phyloP scores from a whole-genome alignment of 75 land plant genomes.

The Cupressus sempervirens region DNA sequence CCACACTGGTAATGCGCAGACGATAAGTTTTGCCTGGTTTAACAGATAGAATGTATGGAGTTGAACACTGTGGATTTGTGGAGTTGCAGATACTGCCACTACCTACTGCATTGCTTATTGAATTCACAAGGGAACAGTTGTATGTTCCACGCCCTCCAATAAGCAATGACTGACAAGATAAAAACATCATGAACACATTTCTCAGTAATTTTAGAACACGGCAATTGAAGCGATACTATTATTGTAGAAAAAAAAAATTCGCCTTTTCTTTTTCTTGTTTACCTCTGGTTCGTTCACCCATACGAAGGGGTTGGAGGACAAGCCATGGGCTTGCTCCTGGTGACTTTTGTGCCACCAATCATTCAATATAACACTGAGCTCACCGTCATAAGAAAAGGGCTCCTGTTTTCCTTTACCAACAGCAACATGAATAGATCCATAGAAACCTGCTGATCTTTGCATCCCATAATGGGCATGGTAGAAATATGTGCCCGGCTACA shows the following conservation, averaged over 20 bases:
- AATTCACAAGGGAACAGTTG: slow-evolving; percentile 43
- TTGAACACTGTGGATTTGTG: slow-evolving; percentile 18
- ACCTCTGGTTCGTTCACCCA: slow-evolving; percentile 87
- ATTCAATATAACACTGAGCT: slow-evolving; percentile 53
- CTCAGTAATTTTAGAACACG: no score
- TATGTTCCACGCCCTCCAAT: slow-evolving; percentile 69
- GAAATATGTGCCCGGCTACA: slow-evolving; percentile 72
- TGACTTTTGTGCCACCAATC: slow-evolving; percentile 83
- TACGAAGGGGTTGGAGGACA: slow-evolving; percentile 43
- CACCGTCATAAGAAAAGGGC: slow-evolving; percentile 66
- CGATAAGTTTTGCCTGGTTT: no score
- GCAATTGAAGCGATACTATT: no score
- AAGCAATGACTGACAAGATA: slow-evolving; percentile 50
- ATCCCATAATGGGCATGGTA: slow-evolving; percentile 86
- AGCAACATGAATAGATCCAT: slow-evolving; percentile 57
- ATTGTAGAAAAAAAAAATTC: no score
- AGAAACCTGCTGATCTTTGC: slow-evolving; percentile 71
- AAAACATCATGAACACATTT: background rate
- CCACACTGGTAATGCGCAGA: no score
- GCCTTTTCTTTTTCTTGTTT: no score
- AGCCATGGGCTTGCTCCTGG: slow-evolving; percentile 54
- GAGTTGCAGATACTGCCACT: slow-evolving; percentile 38
- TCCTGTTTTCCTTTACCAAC: slow-evolving; percentile 30
- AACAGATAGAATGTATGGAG: no score
- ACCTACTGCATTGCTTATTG: background rate